Conservation (phyloP, 352 stramenopile genomes). For the Pythium myriotylum region DNA sequence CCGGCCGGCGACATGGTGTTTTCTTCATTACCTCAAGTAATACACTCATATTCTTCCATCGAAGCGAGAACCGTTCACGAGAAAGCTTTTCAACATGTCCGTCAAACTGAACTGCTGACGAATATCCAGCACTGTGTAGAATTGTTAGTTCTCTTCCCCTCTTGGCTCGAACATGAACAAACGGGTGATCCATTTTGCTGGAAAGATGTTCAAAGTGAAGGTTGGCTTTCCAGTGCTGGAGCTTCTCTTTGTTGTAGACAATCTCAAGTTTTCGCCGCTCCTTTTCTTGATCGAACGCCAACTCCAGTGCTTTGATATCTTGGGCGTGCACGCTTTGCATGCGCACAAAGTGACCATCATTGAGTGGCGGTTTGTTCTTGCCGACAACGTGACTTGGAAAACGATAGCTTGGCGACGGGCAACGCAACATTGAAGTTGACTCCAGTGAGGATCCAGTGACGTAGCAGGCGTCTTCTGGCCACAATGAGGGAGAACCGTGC, state of each 20-base stretch:
- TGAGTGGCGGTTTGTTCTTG: conserved; percentile 1
- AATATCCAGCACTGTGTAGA: conserved; percentile 53
- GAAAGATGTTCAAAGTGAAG: conserved; percentile 52
- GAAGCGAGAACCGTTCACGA: conserved; percentile 42
- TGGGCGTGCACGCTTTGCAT: conserved; percentile 35
- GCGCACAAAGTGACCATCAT: conserved; percentile 31
- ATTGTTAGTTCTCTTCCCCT: conserved; percentile 49
- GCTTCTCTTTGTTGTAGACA: conserved; percentile 37
- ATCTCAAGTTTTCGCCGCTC: conserved; percentile 29
- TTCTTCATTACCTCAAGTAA: conserved; percentile 59
- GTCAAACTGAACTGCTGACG: conserved; percentile 35
- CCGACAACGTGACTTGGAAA: conserved; percentile 36
- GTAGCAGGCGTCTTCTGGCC: conserved; percentile 53
- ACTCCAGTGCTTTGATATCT: conserved; percentile 33
- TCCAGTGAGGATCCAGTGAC: conserved; percentile 35
- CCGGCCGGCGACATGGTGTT: conserved; percentile 54
- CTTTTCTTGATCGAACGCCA: conserved; percentile 39
- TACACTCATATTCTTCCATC: conserved; percentile 47
- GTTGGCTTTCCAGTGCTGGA: conserved; percentile 40
- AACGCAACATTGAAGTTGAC: conserved; percentile 39
- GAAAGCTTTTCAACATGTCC: conserved; percentile 39
- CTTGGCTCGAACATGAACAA: conserved; percentile 40
- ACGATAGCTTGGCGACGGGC: conserved; percentile 46
- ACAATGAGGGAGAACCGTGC: conserved; percentile 52
- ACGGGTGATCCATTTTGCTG: conserved; percentile 47